Percentiles rank a stretch among this genome's conserved stretches.
Conservation (phyloP, 1,139 yeast genomes). For the Candida albicans region DNA sequence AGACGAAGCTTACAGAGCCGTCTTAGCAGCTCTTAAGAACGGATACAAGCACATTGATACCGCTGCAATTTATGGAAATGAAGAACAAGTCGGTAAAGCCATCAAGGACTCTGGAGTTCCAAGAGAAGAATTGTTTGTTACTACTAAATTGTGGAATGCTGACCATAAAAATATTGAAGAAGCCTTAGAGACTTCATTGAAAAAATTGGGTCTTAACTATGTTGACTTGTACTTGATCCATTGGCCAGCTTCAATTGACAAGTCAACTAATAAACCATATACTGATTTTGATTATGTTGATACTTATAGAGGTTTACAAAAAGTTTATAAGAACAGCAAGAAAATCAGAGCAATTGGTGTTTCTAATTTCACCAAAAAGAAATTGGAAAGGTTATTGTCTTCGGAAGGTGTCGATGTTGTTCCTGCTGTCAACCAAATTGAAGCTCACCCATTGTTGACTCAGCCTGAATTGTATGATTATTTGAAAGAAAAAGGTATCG, state of each 20-base stretch:
- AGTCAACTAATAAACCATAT: conserved; percentile 24
- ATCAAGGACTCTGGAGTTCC: conserved; percentile 67
- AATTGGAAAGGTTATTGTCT: conserved; percentile 45
- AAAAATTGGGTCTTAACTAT: conserved; percentile 71
- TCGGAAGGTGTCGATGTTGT: conserved; percentile 42
- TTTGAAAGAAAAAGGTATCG: conserved; percentile 44
- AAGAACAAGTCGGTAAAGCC: conserved; percentile 63
- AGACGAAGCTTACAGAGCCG: conserved; percentile 63
- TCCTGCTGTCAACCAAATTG: conserved; percentile 60
- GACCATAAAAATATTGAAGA: conserved; percentile 60
- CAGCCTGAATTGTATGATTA: conserved; percentile 49
- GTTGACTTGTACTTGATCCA: conserved; percentile 83
- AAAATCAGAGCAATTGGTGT: conserved; percentile 64
- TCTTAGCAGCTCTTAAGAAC: conserved; percentile 58
- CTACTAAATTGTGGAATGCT: conserved; percentile 78
- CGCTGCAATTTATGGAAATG: conserved; percentile 69
- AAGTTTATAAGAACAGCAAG: conserved; percentile 52
- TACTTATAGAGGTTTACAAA: conserved; percentile 72
- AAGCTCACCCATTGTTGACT: conserved; percentile 59
- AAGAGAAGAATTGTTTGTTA: conserved; percentile 69
- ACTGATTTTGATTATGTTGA: conserved; percentile 56
- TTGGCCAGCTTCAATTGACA: conserved; percentile 72
- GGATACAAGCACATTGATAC: conserved; percentile 84
- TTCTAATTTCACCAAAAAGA: conserved; percentile 52
- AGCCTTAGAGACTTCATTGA: conserved; percentile 62